phyloP scores from a whole-genome alignment of 345 rosid species.

The Geranium brycei region DNA sequence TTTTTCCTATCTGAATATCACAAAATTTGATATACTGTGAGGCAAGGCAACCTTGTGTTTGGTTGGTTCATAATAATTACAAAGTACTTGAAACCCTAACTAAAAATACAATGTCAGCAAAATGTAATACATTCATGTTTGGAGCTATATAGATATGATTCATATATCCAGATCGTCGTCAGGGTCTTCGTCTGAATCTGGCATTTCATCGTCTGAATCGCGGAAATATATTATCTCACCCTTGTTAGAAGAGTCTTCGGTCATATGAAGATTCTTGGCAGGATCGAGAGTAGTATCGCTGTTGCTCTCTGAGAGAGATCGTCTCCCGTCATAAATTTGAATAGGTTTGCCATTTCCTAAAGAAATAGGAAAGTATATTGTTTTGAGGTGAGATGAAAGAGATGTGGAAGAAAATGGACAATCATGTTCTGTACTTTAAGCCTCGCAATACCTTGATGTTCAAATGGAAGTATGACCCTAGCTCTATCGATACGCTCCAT shows the following conservation, averaged over 20 bases:
- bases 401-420: not conserved
- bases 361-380: not conserved
- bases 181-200: constrained; percentile 94
- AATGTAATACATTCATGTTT: not conserved
- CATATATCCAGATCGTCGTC: constrained; percentile 91
- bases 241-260: constrained; percentile 21
- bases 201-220: constrained; percentile 90
- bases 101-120: not conserved
- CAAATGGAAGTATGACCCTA: constrained; percentile 86
- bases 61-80: not conserved
- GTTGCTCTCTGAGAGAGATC: constrained; percentile 31
- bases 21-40: too few relatives aligned
- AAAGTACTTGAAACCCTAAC: not conserved
- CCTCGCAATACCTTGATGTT: constrained; percentile 65
- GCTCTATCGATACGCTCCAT: constrained; percentile 66
- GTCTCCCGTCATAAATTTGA: constrained; percentile 74
- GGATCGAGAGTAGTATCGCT: constrained; percentile 21
- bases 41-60: too few relatives aligned
- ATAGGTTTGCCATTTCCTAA: constrained; percentile 60
- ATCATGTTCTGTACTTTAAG: not conserved
- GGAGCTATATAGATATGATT: constrained; percentile 3
- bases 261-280: constrained; percentile 17
- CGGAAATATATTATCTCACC: constrained; percentile 80
- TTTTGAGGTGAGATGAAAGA: not conserved
- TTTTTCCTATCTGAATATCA: too few relatives aligned